Percentiles rank a stretch among this genome's conserved stretches.
Conservation (phyloP, 2,329 filamentous ascomycete species). For the Aaosphaeria pasadenensis region DNA sequence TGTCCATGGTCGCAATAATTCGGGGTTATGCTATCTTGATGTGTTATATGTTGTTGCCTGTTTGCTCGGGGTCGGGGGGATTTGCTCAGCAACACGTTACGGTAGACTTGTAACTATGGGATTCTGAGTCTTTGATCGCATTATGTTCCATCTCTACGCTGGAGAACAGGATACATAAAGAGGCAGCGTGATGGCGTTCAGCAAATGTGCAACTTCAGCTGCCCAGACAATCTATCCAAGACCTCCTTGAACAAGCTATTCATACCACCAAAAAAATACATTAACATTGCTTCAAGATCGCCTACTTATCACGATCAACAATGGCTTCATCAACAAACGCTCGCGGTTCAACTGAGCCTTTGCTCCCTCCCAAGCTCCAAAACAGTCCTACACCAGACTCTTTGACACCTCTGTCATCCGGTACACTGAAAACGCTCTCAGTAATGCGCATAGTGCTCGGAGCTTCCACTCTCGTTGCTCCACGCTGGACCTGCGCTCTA, state of each 20-base stretch:
- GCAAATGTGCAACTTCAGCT: no score
- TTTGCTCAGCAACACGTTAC: no score
- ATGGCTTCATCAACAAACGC: not conserved
- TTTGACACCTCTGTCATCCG: conserved; percentile 8
- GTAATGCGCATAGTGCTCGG: conserved; percentile 17
- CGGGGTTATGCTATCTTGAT: no score
- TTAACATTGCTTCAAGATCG: not conserved
- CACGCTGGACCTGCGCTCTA: conserved; percentile 14
- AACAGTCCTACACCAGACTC: conserved; percentile 4
- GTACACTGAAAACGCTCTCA: conserved; percentile 17
- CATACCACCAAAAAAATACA: not conserved
- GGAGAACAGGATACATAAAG: no score
- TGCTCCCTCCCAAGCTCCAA: conserved; percentile 11
- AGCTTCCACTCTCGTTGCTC: conserved; percentile 16
- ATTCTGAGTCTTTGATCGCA: no score
- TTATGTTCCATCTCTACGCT: no score
- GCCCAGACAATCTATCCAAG: not conserved
- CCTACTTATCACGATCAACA: not conserved
- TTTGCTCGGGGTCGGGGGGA: no score
- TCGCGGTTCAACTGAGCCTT: conserved; percentile 8
- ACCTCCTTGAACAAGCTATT: not conserved
- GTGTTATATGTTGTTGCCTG: no score
- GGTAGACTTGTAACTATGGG: no score
- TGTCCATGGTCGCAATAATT: no score
- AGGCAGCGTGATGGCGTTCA: no score